Conservation (phyloP, 2,329 filamentous ascomycete genomes). For the Ceratocystis huliohia region DNA sequence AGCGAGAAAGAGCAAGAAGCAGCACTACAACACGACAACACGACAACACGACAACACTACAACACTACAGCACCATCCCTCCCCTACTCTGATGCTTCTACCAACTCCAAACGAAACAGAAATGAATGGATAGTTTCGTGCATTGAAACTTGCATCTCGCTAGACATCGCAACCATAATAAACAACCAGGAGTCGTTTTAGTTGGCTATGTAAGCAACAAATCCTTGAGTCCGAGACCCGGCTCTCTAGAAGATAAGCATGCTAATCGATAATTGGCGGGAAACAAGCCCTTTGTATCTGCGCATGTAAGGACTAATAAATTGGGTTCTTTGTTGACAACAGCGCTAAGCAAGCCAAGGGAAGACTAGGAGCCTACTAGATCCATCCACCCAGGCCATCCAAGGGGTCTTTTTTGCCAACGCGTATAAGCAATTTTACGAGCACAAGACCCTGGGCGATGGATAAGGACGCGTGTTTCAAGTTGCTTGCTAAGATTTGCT, state of each 20-base stretch:
- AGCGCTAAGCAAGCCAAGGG: neutral
- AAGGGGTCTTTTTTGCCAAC: neutral
- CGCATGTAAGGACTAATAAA: neutral
- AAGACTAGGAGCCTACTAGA: neutral
- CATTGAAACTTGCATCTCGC: neutral
- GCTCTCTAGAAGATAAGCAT: too few species aligned
- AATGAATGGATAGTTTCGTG: neutral
- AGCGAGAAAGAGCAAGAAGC: neutral
- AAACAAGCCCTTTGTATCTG: neutral
- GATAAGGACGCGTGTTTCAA: neutral
- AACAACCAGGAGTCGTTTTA: too few species aligned
- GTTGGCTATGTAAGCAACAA: too few species aligned
- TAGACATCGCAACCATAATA: too few species aligned
- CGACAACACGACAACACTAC: neutral
- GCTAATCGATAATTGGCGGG: neutral
- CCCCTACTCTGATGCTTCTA: neutral
- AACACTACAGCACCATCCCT: neutral
- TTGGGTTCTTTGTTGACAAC: neutral
- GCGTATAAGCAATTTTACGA: neutral
- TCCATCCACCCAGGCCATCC: neutral
- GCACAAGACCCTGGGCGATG: neutral
- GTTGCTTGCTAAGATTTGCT: too few species aligned
- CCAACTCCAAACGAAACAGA: neutral
- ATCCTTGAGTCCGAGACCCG: too few species aligned
- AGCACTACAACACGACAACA: neutral